Percentiles rank a stretch among this genome's conserved stretches.
Evolutionary conservation across 2,329 filamentous ascomycete genomes (phyloP).

Genomic region (Fusarium udum): DNA sequence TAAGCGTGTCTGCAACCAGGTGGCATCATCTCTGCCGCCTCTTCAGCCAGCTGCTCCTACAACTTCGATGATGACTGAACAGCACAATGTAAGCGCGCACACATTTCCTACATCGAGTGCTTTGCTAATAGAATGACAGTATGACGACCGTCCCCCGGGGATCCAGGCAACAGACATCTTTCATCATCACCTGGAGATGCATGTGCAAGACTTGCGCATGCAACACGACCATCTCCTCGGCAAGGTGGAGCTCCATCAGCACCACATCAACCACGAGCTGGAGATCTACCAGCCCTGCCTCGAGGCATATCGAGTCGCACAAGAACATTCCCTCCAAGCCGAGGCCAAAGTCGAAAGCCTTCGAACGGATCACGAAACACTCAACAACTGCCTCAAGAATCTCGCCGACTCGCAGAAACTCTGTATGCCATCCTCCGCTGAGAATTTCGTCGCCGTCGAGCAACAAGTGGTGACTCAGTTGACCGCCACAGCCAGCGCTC

Average conservation of each 20-base stretch:
- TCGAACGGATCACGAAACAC: not conserved
- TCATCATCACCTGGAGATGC: not conserved
- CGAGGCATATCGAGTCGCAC: not conserved
- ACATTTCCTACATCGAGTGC: accelerated
- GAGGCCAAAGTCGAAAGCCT: not conserved
- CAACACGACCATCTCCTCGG: not conserved
- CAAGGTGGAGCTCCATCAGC: not conserved
- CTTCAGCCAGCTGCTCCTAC: not conserved
- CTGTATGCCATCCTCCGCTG: not conserved
- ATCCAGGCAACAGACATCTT: not conserved
- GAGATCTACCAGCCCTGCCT: not conserved
- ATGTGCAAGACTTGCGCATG: not conserved
- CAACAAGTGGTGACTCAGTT: not conserved
- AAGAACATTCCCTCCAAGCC: not conserved
- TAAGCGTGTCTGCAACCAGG: not conserved
- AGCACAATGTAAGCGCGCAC: not conserved
- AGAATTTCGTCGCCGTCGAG: slow-evolving; percentile 1
- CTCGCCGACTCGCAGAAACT: not conserved
- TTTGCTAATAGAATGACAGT: not conserved
- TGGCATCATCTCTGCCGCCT: not conserved
- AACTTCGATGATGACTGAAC: not conserved
- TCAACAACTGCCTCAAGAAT: not conserved
- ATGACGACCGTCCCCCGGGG: not conserved
- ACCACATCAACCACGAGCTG: not conserved
- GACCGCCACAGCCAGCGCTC: not conserved